phyloP scores from a whole-genome alignment of 768 basidiomycete genomes.

The Rhizopogon salebrosus region DNA sequence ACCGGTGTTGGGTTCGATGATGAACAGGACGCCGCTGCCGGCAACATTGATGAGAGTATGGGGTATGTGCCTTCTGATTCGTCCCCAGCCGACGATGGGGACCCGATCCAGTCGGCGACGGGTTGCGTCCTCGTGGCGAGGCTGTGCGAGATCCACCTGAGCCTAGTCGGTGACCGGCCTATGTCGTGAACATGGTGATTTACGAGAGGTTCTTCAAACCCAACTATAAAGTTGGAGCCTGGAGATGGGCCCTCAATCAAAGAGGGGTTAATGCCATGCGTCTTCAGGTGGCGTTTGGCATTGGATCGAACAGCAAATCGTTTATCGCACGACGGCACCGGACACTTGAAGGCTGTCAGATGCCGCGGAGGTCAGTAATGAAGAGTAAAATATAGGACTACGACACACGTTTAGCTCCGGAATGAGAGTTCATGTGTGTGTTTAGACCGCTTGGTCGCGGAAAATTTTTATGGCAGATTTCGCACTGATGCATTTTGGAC shows the following conservation, averaged over 20 bases:
- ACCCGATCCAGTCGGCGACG: slow-evolving; percentile 24
- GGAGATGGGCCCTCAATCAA: slow-evolving; percentile 13
- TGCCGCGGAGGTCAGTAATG: slow-evolving; percentile 2
- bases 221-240: slow-evolving; percentile 29
- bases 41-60: slow-evolving; percentile 31
- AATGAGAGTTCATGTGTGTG: slow-evolving; percentile 51
- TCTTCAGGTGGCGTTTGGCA: slow-evolving; percentile 73
- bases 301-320: slow-evolving; percentile 78
- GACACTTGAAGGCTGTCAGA: slow-evolving; percentile 36
- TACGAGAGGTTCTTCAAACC: slow-evolving; percentile 42
- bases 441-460: slow-evolving; percentile 47
- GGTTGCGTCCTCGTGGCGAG: slow-evolving; percentile 22
- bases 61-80: slow-evolving; percentile 23
- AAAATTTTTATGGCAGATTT: slow-evolving; percentile 39
- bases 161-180: slow-evolving; percentile 30
- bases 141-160: slow-evolving; percentile 38
- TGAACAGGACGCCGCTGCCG: slow-evolving; percentile 29
- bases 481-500: slow-evolving; percentile 47
- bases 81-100: slow-evolving; percentile 8
- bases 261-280: slow-evolving; percentile 50
- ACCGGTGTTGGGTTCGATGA: slow-evolving; percentile 23
- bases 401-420: slow-evolving; percentile 43
- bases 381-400: not conserved
- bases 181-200: slow-evolving; percentile 34
- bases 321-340: slow-evolving; percentile 55